These are phyloP conservation scores for Ceriops tagal DNA, from an alignment of 345 rosid species.

Conservation along the genomic window DNA sequence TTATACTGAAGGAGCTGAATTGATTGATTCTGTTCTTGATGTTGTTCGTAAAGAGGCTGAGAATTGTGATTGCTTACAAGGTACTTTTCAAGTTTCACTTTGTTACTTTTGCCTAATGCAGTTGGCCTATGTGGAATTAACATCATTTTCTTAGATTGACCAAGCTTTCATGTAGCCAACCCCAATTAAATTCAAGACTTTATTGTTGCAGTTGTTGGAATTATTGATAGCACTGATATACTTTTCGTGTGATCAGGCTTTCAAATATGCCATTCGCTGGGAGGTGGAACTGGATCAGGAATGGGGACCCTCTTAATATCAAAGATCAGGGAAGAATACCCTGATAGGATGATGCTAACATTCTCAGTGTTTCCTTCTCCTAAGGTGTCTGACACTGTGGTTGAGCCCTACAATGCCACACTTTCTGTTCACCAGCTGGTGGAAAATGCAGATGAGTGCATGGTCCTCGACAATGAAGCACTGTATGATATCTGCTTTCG, in stretches of 20 bases:
- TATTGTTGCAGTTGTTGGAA: background rate
- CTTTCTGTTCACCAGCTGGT: slow-evolving; percentile 62
- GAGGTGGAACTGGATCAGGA: slow-evolving; percentile 64
- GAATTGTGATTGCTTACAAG: slow-evolving; percentile 66
- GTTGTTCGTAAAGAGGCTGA: slow-evolving; percentile 58
- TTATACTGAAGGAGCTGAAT: slow-evolving; percentile 61
- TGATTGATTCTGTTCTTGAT: slow-evolving; percentile 58
- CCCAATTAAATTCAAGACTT: no score
- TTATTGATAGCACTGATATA: background rate
- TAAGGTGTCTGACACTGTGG: slow-evolving; percentile 61
- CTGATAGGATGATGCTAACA: slow-evolving; percentile 59
- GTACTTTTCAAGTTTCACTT: slow-evolving; percentile 15
- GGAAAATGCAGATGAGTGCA: slow-evolving; percentile 62
- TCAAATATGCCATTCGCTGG: slow-evolving; percentile 57
- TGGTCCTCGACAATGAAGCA: slow-evolving; percentile 63
- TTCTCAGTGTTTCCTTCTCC: slow-evolving; percentile 63
- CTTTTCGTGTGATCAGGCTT: slow-evolving; percentile 33
- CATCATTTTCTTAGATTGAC: no score
- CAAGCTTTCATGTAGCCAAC: no score
- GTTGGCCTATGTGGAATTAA: no score
- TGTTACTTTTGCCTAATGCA: no score
- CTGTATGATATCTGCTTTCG: slow-evolving; percentile 63
- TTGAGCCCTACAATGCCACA: slow-evolving; percentile 59
- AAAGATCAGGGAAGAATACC: slow-evolving; percentile 59
- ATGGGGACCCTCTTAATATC: slow-evolving; percentile 61